Percentiles rank a stretch among this genome's conserved stretches.
Conservation (phyloP, 1,284 basidiomycete species). For the Singerocomus rubriflavus region DNA sequence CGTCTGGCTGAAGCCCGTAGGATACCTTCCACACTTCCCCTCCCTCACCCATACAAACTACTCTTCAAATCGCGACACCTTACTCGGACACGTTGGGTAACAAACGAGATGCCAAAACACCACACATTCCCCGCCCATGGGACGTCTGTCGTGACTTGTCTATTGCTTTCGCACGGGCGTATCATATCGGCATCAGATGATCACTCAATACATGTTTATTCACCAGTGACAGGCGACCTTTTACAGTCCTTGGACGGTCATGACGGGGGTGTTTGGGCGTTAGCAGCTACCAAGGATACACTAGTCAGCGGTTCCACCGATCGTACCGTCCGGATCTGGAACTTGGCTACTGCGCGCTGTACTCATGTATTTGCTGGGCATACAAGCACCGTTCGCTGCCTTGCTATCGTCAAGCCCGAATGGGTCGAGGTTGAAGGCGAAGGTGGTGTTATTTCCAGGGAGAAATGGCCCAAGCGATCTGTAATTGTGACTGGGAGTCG, state of each 20-base stretch:
- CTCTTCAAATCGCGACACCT: constrained; percentile 84
- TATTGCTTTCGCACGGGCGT: constrained; percentile 89
- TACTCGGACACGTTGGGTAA: constrained; percentile 74
- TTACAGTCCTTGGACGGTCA: constrained; percentile 80
- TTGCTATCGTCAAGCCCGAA: constrained; percentile 88
- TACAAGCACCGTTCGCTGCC: constrained; percentile 88
- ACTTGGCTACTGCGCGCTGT: constrained; percentile 74
- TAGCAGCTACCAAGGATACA: constrained; percentile 79
- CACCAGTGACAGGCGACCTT: constrained; percentile 74
- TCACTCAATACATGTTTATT: constrained; percentile 91
- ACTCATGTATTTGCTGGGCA: constrained; percentile 93
- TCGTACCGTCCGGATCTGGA: constrained; percentile 92
- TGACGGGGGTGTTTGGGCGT: constrained; percentile 94
- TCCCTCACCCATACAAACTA: constrained; percentile 81
- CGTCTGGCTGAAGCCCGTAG: constrained; percentile 45
- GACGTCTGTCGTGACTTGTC: constrained; percentile 87
- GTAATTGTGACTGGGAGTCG: constrained; percentile 92
- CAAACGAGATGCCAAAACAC: constrained; percentile 70
- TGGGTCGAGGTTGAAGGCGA: constrained; percentile 68
- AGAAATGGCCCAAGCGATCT: constrained; percentile 82
- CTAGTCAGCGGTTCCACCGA: constrained; percentile 94
- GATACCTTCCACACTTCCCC: constrained; percentile 48
- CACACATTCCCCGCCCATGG: constrained; percentile 85
- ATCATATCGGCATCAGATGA: constrained; percentile 95
- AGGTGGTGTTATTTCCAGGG: constrained; percentile 53